Base-by-base conservation (phyloP, 2,329 filamentous ascomycete genomes). In the Tolypocladium ophioglossoides region DNA sequence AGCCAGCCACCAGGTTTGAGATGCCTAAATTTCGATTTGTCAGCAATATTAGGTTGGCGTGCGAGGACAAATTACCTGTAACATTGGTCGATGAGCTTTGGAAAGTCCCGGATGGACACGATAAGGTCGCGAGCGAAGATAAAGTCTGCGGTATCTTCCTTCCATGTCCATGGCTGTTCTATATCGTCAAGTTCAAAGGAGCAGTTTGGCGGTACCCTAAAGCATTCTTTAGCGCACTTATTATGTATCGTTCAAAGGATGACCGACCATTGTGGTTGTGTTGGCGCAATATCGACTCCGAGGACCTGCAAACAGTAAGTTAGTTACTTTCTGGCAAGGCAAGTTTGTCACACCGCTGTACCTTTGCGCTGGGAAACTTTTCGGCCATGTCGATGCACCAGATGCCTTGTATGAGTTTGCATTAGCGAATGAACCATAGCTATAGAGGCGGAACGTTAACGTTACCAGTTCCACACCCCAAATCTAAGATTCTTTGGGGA, bases 341-440 rank as follows among this genome's bases (percentile, higher is more conserved):
- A 32, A 32, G 30, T 32, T 10, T 52, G 47, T 16, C 12, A 16
- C 51, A 10, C 30, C 30, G 11, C 30, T 22, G 18, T 52, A 62
- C 60, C 56, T 61, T 46, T 40, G 61, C 60, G 11, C 57, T 54
- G 10, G 61, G 58, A 52, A 53, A 62, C 11, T 59, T 55, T 74
- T 16, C 78, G 72, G 41, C 76, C 74, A 67, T 58, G 39, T 69
- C 66, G 12, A 67, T 66, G 24, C 59, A 61, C 66, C 66, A 69
- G 50, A 68, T 66, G 11, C 66, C 64, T 63, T 40, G 30, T 14
- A 27, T 32, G 30, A 30, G 30, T 30, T 30, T 16, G 16, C 11
- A 30, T 49, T 34, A 44, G 30, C 30, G 30, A 30, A 30, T 30
- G 30, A 30, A 30, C 30, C 30, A 30, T 30, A 30, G 30, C 30